Evolutionary conservation across 2,329 filamentous ascomycete species (phyloP).

Genomic region (Alternaria burnsii): DNA sequence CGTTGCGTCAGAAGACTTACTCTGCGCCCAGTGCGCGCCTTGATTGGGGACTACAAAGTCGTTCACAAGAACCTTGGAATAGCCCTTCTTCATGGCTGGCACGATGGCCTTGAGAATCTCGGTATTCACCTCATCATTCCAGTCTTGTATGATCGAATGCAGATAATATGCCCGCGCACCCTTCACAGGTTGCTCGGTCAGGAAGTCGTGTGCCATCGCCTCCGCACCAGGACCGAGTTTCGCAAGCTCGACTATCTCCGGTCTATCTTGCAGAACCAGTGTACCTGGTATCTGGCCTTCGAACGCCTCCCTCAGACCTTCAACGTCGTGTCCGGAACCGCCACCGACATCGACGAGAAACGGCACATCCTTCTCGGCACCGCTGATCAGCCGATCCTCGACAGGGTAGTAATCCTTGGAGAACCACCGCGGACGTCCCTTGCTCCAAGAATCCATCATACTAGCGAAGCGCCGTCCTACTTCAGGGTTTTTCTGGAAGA

Average conservation of each 20-base stretch:
- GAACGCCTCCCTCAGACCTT: slow-evolving; percentile 28
- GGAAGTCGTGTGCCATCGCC: slow-evolving; percentile 48
- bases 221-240: slow-evolving; percentile 33
- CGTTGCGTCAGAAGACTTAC: slow-evolving; percentile 5
- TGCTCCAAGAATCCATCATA: slow-evolving; percentile 41
- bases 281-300: slow-evolving; percentile 23
- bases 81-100: slow-evolving; percentile 39
- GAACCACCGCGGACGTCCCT: slow-evolving; percentile 36
- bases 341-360: slow-evolving; percentile 40
- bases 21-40: slow-evolving; percentile 36
- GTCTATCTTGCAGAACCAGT: slow-evolving; percentile 35
- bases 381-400: slow-evolving; percentile 29
- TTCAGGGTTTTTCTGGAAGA: slow-evolving; percentile 31
- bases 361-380: slow-evolving; percentile 16
- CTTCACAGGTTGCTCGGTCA: slow-evolving; percentile 44
- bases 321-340: slow-evolving; percentile 35
- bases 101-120: slow-evolving; percentile 34
- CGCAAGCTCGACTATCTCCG: slow-evolving; percentile 34
- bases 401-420: slow-evolving; percentile 34
- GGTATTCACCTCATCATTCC: slow-evolving; percentile 32
- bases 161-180: slow-evolving; percentile 42
- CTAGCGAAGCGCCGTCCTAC: slow-evolving; percentile 37
- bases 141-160: slow-evolving; percentile 43
- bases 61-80: slow-evolving; percentile 41
- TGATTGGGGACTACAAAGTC: slow-evolving; percentile 39